A percentile compares a stretch with the other conserved stretches of the same genome.
phyloP scores from a whole-genome alignment of 148 eudicot species.

The Rhododendron ovatum region DNA sequence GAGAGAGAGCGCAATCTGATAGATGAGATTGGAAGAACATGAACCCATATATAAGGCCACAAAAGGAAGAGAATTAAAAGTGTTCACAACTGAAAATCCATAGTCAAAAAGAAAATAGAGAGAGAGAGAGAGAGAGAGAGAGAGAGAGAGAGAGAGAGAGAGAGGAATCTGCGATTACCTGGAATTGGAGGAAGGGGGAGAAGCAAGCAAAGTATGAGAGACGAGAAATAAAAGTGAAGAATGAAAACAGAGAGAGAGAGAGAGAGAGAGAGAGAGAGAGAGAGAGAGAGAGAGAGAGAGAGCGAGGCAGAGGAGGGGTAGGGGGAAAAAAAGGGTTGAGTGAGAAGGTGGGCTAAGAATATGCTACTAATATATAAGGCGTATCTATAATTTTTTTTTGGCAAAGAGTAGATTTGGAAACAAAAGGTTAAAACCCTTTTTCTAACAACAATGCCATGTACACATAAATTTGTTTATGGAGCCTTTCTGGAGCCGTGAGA shows the following conservation, averaged over 20 bases:
- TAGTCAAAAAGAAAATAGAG: not conserved
- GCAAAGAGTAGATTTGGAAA: not conserved
- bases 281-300: too few species aligned
- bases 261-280: not conserved
- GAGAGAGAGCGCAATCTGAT: not conserved
- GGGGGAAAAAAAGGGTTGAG: slow-evolving; percentile 25
- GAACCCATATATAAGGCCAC: slow-evolving; percentile 4
- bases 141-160: slow-evolving; percentile 15
- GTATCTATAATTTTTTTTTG: not conserved
- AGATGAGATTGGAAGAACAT: slow-evolving; percentile 1
- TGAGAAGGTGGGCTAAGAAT: slow-evolving; percentile 46
- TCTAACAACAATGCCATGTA: not conserved
- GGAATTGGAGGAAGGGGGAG: slow-evolving; percentile 28
- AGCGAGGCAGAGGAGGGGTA: slow-evolving; percentile 5
- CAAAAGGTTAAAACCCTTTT: not conserved
- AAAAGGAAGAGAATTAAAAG: not conserved
- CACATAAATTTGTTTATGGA: too few species aligned
- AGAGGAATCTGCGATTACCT: slow-evolving; percentile 41
- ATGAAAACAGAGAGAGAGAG: slow-evolving; percentile 9
- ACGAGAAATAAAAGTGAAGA: slow-evolving; percentile 5
- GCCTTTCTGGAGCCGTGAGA: too few species aligned
- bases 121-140: slow-evolving; percentile 15
- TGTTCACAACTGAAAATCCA: not conserved
- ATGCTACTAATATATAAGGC: slow-evolving; percentile 2
- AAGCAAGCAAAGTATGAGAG: slow-evolving; percentile 28